Evolutionary conservation across 768 basidiomycete genomes (phyloP).

Genomic region (Gymnopilus junonius): DNA sequence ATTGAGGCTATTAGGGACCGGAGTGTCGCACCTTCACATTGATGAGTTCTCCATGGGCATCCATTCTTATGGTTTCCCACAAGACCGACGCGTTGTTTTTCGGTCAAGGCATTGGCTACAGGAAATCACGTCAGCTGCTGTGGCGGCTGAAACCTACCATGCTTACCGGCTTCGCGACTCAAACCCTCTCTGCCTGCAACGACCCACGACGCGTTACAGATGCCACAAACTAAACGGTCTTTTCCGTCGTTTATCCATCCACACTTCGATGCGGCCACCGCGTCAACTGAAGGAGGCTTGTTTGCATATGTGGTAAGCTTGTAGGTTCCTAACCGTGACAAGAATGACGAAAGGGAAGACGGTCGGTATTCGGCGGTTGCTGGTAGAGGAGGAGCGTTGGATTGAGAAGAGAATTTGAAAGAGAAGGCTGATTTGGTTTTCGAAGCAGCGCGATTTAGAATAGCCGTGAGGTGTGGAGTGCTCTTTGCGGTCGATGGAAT

Average conservation of each 20-base stretch:
- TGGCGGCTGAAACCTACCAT: slow-evolving; percentile 29
- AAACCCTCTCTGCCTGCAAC: slow-evolving; percentile 72
- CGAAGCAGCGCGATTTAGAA: slow-evolving; percentile 66
- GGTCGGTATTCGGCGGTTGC: slow-evolving; percentile 72
- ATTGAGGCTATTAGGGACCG: not conserved
- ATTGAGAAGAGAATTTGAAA: slow-evolving; percentile 41
- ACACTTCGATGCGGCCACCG: slow-evolving; percentile 80
- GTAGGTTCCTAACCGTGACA: slow-evolving; percentile 75
- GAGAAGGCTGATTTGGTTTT: slow-evolving; percentile 56
- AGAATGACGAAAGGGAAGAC: slow-evolving; percentile 74
- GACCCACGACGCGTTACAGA: slow-evolving; percentile 78
- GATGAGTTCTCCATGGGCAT: slow-evolving; percentile 83
- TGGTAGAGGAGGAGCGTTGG: slow-evolving; percentile 33
- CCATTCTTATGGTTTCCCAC: slow-evolving; percentile 78
- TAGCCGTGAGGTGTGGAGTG: slow-evolving; percentile 73
- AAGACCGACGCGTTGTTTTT: slow-evolving; percentile 70
- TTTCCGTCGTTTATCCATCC: slow-evolving; percentile 88
- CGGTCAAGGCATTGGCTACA: slow-evolving; percentile 68
- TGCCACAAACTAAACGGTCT: slow-evolving; percentile 73
- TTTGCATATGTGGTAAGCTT: slow-evolving; percentile 82
- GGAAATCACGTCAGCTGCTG: not conserved
- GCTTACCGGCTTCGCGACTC: slow-evolving; percentile 76
- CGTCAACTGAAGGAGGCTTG: slow-evolving; percentile 74
- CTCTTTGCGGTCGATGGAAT: slow-evolving; percentile 44
- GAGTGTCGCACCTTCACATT: slow-evolving; percentile 67